These are phyloP conservation scores for Alternaria solani DNA, from an alignment of 2,329 filamentous ascomycete species.

Conservation along the genomic window DNA sequence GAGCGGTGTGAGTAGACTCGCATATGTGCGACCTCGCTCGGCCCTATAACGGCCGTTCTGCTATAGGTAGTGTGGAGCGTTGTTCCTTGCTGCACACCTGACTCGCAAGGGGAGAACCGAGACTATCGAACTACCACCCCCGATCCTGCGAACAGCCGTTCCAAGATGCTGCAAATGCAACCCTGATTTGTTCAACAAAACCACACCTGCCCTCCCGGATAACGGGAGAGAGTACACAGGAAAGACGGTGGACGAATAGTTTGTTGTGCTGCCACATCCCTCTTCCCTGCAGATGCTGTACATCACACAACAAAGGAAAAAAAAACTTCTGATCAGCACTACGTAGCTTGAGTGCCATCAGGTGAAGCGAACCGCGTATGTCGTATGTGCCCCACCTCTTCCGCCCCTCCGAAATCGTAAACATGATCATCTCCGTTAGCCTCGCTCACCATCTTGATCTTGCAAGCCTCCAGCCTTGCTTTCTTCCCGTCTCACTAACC, in stretches of 20 bases:
- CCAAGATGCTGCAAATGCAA: slow-evolving; percentile 6
- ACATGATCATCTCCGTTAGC: background rate
- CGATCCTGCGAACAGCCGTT: slow-evolving; percentile 22
- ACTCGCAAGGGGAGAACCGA: background rate
- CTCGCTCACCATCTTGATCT: background rate
- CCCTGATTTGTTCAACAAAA: background rate
- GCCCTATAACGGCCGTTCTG: background rate
- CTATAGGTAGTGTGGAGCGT: slow-evolving; percentile 11
- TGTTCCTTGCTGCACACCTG: slow-evolving; percentile 3
- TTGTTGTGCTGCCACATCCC: background rate
- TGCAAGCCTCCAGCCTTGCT: background rate
- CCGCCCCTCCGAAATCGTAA: background rate
- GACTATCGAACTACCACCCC: background rate
- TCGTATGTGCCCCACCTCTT: background rate
- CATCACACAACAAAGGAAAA: background rate
- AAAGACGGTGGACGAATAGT: slow-evolving; percentile 7
- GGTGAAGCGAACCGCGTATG: slow-evolving; percentile 1
- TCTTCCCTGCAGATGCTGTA: background rate
- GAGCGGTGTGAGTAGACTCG: slow-evolving; percentile 10
- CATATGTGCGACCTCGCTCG: slow-evolving; percentile 12
- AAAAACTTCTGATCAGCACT: background rate
- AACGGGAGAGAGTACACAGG: background rate
- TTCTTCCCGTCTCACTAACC: background rate
- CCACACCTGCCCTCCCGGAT: background rate
- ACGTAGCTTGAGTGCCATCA: background rate